Base-by-base conservation (phyloP, 129 eudicot genomes). In the Oenanthe sinensis region DNA sequence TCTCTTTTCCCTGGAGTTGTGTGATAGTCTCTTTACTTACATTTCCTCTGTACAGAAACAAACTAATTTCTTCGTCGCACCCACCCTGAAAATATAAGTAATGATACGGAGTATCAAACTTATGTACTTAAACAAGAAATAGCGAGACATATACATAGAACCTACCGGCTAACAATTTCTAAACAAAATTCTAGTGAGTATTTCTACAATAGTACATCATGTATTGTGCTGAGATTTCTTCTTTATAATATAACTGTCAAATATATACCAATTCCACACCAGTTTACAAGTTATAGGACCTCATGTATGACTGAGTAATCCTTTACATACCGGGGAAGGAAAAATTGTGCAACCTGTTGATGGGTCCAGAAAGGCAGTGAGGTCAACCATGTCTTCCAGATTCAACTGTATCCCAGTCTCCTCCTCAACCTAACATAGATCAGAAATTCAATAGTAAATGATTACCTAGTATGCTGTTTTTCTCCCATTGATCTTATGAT, bases 41-140 rank as follows among this genome's bases (percentile, higher is more conserved):
- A 58, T 83, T 83, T 68, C 95, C 94, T 89, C 90, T 86, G 88
- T 86, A 96, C 52, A 96, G 80, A 85, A 96, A 90, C 78, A 96
- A 84, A 77, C 99, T 91, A 26, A 96, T 82, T 60, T 89, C 97
- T 83, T 96, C 99, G 80, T 96, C 99, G 78, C 95, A 92, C 33
- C 99, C 99, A 46, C 99, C 99, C 98, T 95, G 60, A 45, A 62
- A 79, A 22, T 62, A 24, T 33, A 77, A 43, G 42, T 30, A 4
- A 67, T 11, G 3, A n/a, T 24, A 24, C 36, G 11, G 16, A 60
- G 33, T 24, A 60, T n/a, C 12, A 22, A 22, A 22, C 3, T 22
- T 55, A 7, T 22, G 65, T 22, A 6, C 1, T 11, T 55, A 58
- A 58, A 58, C 65, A 58, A 22, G 13, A 1, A 58, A 55, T 10